These are phyloP conservation scores for Dryas integrifolia DNA, from an alignment of 331 rosid genomes.

Conservation along the genomic window DNA sequence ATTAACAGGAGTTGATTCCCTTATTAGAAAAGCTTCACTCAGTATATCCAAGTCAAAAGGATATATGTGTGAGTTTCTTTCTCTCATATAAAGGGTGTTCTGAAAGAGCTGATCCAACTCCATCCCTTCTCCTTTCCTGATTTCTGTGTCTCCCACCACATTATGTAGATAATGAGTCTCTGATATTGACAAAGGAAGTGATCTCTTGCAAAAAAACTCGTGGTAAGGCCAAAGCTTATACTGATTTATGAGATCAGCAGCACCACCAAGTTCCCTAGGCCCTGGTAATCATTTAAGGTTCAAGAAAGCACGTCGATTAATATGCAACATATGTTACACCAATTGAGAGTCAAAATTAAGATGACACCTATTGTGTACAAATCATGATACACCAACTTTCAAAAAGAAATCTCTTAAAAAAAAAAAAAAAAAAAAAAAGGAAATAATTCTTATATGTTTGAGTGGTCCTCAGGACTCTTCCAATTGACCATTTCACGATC, in stretches of 20 bases:
- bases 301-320: background rate
- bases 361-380: no score
- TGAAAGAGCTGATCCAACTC: constrained; percentile 33
- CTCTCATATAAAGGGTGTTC: constrained; percentile 11
- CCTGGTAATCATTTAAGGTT: constrained; percentile 25
- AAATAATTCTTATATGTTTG: constrained; percentile 16
- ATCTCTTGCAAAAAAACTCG: constrained; percentile 34
- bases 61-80: constrained; percentile 8
- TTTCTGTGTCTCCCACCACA: constrained; percentile 39
- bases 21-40: constrained; percentile 30
- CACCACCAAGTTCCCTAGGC: constrained; percentile 38
- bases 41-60: constrained; percentile 26
- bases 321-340: background rate
- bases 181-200: constrained; percentile 33
- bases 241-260: constrained; percentile 32
- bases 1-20: constrained; percentile 29
- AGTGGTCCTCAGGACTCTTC: constrained; percentile 26
- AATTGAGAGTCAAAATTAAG: no score
- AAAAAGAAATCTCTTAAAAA: background rate
- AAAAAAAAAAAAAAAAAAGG: background rate
- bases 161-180: constrained; percentile 34
- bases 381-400: background rate
- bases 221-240: constrained; percentile 33
- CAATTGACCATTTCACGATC: constrained; percentile 39
- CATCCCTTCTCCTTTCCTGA: constrained; percentile 42